Evolutionary conservation across 345 rosid genomes (phyloP), one percentile per base, ranked within the genome.

Genomic region (Corchorus capsularis): DNA sequence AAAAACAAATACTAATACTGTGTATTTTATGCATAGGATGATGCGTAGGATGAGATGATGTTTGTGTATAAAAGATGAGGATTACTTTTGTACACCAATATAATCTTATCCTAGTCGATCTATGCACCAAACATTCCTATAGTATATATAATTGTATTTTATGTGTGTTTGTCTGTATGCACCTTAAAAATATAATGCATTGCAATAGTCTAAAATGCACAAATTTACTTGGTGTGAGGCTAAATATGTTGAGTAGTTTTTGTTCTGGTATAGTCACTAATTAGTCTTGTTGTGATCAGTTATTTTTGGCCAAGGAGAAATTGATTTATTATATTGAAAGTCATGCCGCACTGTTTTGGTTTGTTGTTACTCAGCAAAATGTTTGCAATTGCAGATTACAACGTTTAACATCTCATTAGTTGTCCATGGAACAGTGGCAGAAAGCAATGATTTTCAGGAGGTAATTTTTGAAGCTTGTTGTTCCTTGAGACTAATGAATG

Each of bases 401-500:
- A 91, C 96, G 61, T 89, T 89, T 62, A 81, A 91, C 78, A 86
- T 91, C 77, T 89, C 89, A 52, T 75, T 79, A 74, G 93, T 89
- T 68, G 93, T 88, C 63, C 96, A 91, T 79, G 96, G 96, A 81
- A 83, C 92, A 4, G 79, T 87, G 16, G 87, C 96, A 35, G 96
- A 89, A 83, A 87, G 78, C 70, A 57, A 70, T 3, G 89, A 86
- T 78, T 91, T 86, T 79, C 80, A 77, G 82, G 68, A 86, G 93
- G 96, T 89, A 62, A 77, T 64, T 17, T 35, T 17, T 57, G 32
- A 50, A 52, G 54, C 14, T 4, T 5, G 22, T 52, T 67, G 47
- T 14, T 67, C 20, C 66, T 68, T 37, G 59, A 17, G 56, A 59
- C 73, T 66, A 20, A 27, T 74, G 59, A 20, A 27, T 74, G 59